These are phyloP conservation scores for Syzygium oleosum DNA, from an alignment of 345 rosid genomes.

Conservation along the genomic window DNA sequence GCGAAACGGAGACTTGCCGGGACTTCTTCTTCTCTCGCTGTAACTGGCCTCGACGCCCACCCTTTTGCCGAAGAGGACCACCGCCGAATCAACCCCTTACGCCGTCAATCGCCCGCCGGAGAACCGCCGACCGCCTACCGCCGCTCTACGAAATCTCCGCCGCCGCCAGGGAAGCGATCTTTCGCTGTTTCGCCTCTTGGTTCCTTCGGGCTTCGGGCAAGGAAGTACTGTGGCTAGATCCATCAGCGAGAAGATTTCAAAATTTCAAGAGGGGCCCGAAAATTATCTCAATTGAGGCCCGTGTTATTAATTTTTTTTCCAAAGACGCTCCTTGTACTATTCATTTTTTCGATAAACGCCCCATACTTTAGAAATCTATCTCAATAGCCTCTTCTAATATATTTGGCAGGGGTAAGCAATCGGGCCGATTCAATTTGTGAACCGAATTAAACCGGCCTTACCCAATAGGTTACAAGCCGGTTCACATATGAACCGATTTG, in stretches of 20 bases:
- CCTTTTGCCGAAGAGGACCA: background rate
- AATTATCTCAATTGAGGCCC: background rate
- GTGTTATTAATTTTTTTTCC: background rate
- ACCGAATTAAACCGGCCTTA: background rate
- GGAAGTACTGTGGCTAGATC: fast-evolving
- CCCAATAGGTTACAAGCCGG: background rate
- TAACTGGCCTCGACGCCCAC: background rate
- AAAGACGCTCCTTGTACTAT: background rate
- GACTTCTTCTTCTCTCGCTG: background rate
- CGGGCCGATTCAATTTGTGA: background rate
- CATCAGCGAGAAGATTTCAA: background rate
- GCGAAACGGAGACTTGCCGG: background rate
- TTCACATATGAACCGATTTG: background rate
- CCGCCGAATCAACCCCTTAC: background rate
- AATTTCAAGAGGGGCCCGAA: background rate
- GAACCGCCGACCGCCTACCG: background rate
- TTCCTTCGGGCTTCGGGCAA: background rate
- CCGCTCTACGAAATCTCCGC: background rate
- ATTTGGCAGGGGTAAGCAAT: background rate
- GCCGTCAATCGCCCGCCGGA: background rate
- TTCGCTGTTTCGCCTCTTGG: fast-evolving
- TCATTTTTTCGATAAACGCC: background rate
- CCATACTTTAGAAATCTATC: background rate
- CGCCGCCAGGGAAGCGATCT: background rate
- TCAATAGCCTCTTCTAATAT: background rate